A percentile compares a stretch with the other conserved stretches of the same genome.
Conservation (phyloP, 2,329 filamentous ascomycete genomes). For the Trichophyton verrucosum region DNA sequence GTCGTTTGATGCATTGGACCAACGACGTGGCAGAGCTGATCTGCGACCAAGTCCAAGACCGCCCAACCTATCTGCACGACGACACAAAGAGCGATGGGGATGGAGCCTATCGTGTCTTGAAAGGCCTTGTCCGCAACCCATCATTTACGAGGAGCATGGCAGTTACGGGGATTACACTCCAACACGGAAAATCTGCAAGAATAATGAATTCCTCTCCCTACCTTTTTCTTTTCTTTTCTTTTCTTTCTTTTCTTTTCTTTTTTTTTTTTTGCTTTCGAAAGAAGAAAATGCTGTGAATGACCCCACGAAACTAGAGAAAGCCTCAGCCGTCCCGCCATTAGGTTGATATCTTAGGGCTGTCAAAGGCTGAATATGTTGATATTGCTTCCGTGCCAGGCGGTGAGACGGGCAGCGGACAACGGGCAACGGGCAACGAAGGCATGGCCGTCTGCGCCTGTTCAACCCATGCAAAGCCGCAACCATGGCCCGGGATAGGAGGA, state of each 20-base stretch:
- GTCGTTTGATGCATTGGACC: slow-evolving; percentile 9
- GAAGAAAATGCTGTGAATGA: neutral
- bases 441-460: slow-evolving; percentile 1
- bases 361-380: neutral
- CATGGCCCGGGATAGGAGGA: neutral
- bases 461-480: slow-evolving; percentile 1
- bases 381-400: slow-evolving; percentile 1
- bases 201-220: neutral
- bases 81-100: slow-evolving; percentile 10
- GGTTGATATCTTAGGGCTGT: slow-evolving; percentile 1
- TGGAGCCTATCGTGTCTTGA: neutral
- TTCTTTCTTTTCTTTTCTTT: neutral
- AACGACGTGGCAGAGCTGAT: slow-evolving; percentile 16
- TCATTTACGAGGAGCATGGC: neutral
- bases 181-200: neutral
- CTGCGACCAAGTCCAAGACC: slow-evolving; percentile 12
- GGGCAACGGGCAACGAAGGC: neutral
- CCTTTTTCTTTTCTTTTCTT: neutral
- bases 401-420: neutral
- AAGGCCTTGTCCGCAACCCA: neutral
- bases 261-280: neutral
- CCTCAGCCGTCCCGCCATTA: neutral
- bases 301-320: neutral
- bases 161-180: neutral
- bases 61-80: slow-evolving; percentile 11